Conservation (phyloP, 2,329 filamentous ascomycete species). For the Proliferodiscus dingleyae region DNA sequence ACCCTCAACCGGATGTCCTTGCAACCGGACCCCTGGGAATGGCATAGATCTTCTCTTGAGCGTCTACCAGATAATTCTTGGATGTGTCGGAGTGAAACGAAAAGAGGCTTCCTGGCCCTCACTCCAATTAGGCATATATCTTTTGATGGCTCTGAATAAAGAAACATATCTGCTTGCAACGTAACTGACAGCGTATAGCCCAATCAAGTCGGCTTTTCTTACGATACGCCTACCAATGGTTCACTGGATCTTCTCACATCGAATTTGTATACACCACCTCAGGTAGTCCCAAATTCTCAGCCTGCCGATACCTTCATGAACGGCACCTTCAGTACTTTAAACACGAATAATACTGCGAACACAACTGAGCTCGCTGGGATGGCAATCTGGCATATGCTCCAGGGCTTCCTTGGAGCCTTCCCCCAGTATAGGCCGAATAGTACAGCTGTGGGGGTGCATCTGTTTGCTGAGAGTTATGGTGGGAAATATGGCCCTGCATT, state of each 20-base stretch:
- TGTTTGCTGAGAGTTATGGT: constrained; percentile 67
- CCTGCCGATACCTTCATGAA: constrained; percentile 43
- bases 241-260: constrained; percentile 46
- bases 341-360: constrained; percentile 40
- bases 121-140: background rate
- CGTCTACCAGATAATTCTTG: too few relatives aligned
- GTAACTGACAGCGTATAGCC: constrained; percentile 44
- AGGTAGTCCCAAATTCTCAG: constrained; percentile 27
- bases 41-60: too few relatives aligned
- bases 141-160: background rate
- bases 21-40: background rate
- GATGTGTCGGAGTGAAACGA: too few relatives aligned
- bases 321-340: constrained; percentile 59
- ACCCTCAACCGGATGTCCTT: background rate
- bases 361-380: constrained; percentile 49
- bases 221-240: constrained; percentile 58
- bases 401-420: constrained; percentile 54
- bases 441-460: constrained; percentile 50
- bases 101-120: background rate
- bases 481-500: constrained; percentile 67
- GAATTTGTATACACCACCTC: constrained; percentile 37
- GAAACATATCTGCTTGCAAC: background rate
- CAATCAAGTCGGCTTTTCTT: constrained; percentile 65
- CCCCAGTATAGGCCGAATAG: constrained; percentile 52
- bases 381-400: constrained; percentile 54